Evolutionary conservation across 192 early-diverging fungal species (phyloP).

Genomic region (Irineochytrium annulatum): DNA sequence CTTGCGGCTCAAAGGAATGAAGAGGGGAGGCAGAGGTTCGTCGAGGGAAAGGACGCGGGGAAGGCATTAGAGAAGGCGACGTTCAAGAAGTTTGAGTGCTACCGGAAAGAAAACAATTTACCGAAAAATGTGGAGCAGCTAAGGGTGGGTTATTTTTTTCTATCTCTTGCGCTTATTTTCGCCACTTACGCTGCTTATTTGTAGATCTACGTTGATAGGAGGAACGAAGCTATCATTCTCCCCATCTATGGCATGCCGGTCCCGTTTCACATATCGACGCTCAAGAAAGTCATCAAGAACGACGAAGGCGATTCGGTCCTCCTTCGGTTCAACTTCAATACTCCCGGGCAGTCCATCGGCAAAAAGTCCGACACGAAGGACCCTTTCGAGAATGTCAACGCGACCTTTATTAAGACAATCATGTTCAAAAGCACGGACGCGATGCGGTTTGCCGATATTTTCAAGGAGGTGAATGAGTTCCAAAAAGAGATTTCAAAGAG

Average conservation of each 20-base stretch:
- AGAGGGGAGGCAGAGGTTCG: slow-evolving; percentile 78
- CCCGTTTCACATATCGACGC: slow-evolving; percentile 95
- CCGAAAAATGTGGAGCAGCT: slow-evolving; percentile 75
- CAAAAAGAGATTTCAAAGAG: slow-evolving; percentile 90
- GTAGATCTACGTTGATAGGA: slow-evolving; percentile 86
- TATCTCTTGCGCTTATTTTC: not conserved
- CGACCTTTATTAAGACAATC: slow-evolving; percentile 89
- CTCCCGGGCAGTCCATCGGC: slow-evolving; percentile 85
- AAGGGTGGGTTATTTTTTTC: slow-evolving; percentile 38
- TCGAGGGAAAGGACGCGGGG: slow-evolving; percentile 51
- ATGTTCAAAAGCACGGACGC: slow-evolving; percentile 87
- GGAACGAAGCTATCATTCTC: slow-evolving; percentile 81
- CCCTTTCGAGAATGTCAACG: slow-evolving; percentile 81
- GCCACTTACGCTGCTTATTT: slow-evolving; percentile 6
- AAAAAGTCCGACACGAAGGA: slow-evolving; percentile 75
- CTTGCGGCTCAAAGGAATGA: slow-evolving; percentile 69
- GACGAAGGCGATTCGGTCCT: slow-evolving; percentile 91
- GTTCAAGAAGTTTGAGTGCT: slow-evolving; percentile 93
- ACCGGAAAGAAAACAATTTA: slow-evolving; percentile 81
- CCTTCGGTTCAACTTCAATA: slow-evolving; percentile 92
- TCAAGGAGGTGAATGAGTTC: slow-evolving; percentile 78
- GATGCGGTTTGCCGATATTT: slow-evolving; percentile 77
- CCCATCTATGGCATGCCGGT: slow-evolving; percentile 96
- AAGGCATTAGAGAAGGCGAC: slow-evolving; percentile 64
- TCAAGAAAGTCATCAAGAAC: slow-evolving; percentile 90